Percentiles rank a stretch among this genome's conserved stretches.
Conservation (phyloP, 768 basidiomycete species). For the Coprinopsis marcescibilis region DNA sequence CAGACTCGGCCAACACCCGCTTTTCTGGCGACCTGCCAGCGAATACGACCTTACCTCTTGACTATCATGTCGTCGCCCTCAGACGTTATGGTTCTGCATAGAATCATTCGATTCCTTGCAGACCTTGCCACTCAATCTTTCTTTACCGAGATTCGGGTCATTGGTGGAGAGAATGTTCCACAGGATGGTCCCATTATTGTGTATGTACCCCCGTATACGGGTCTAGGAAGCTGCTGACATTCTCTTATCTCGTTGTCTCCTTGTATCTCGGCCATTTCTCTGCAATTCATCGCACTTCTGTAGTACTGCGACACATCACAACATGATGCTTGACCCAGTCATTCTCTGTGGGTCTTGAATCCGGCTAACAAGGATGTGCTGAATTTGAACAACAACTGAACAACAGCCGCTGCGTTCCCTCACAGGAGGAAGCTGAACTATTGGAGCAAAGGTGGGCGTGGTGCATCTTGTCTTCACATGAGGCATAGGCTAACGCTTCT, state of each 20-base stretch:
- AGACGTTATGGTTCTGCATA: conserved; percentile 51
- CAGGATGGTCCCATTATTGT: conserved; percentile 86
- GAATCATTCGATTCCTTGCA: conserved; percentile 65
- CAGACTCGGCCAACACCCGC: not conserved
- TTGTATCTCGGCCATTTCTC: too few species aligned
- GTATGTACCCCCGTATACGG: conserved; percentile 41
- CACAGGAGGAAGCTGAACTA: conserved; percentile 78
- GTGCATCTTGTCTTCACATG: not conserved
- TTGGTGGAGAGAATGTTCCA: conserved; percentile 88
- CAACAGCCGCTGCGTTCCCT: conserved; percentile 74
- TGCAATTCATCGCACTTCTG: too few species aligned
- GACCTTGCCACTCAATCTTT: conserved; percentile 76
- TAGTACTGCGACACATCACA: conserved; percentile 58
- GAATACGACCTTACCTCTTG: not conserved
- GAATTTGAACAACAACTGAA: conserved; percentile 1
- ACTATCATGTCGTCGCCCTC: conserved; percentile 14
- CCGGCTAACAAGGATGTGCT: not conserved
- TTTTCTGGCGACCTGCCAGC: not conserved
- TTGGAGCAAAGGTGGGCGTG: conserved; percentile 85
- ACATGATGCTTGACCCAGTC: conserved; percentile 91
- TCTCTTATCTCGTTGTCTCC: too few species aligned
- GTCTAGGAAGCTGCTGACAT: conserved; percentile 2
- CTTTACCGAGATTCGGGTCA: conserved; percentile 82
- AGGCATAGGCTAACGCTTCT: not conserved
- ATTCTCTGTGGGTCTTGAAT: conserved; percentile 58